Evolutionary conservation across 352 stramenopile species (phyloP).

Genomic region (Peronospora farinosa): DNA sequence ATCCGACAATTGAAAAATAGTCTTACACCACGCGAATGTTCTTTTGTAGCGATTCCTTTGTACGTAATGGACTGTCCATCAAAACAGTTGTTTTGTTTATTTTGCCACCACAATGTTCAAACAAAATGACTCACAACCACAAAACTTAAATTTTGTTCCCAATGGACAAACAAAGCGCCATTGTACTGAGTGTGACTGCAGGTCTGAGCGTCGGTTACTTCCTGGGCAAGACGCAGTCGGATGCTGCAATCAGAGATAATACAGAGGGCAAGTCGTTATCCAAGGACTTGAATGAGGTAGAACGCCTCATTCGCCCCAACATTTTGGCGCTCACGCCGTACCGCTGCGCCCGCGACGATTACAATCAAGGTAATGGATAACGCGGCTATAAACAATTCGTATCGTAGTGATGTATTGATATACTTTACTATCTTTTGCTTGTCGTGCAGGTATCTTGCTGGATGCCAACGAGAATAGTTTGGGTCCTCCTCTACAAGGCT

Average conservation of each 20-base stretch:
- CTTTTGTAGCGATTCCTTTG: too few relatives aligned
- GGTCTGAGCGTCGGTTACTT: constrained; percentile 64
- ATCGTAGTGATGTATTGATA: not conserved
- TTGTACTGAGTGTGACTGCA: constrained; percentile 55
- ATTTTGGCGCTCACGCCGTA: constrained; percentile 95
- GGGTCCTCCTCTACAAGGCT: constrained; percentile 79
- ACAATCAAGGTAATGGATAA: constrained; percentile 62
- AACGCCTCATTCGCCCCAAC: constrained; percentile 92
- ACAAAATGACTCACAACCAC: constrained; percentile 1
- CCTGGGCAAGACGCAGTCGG: constrained; percentile 45
- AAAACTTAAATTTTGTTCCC: too few relatives aligned
- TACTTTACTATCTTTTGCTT: not conserved
- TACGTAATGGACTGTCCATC: too few relatives aligned
- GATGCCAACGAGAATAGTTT: constrained; percentile 98
- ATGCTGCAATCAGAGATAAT: constrained; percentile 3
- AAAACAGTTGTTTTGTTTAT: too few relatives aligned
- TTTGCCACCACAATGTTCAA: too few relatives aligned
- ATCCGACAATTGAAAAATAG: too few relatives aligned
- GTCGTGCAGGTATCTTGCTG: constrained; percentile 85
- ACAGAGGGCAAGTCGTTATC: not conserved
- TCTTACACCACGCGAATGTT: too few relatives aligned
- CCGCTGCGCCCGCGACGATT: constrained; percentile 95
- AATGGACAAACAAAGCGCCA: constrained; percentile 65
- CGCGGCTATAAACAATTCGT: not conserved
- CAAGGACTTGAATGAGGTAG: constrained; percentile 51